Conservation (phyloP, 2,329 filamentous ascomycete genomes). For the Aspergillus fischeri region DNA sequence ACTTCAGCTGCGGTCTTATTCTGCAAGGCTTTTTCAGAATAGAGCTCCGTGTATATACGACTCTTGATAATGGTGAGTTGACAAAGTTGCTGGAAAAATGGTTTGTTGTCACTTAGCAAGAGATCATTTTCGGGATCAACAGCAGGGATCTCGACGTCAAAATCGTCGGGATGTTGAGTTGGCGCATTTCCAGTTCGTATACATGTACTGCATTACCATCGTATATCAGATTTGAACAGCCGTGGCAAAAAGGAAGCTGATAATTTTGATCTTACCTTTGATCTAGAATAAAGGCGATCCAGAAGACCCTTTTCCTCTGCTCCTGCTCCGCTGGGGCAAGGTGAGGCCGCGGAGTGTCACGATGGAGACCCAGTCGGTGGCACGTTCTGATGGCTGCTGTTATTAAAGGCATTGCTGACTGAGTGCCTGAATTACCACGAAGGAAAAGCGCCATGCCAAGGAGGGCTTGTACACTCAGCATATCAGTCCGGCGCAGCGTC, state of each 20-base stretch:
- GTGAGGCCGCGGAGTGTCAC: conserved; percentile 80
- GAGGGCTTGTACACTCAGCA: conserved; percentile 86
- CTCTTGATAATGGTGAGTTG: conserved; percentile 84
- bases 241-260: not conserved
- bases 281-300: conserved; percentile 68
- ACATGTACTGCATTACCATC: conserved; percentile 47
- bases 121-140: conserved; percentile 86
- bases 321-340: conserved; percentile 86
- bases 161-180: conserved; percentile 68
- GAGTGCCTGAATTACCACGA: conserved; percentile 89
- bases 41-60: conserved; percentile 83
- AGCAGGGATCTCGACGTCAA: conserved; percentile 89
- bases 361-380: conserved; percentile 90
- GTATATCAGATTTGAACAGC: not conserved
- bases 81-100: conserved; percentile 89
- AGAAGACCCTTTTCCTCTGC: conserved; percentile 72
- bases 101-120: conserved; percentile 77
- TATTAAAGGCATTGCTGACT: conserved; percentile 82
- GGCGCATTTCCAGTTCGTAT: conserved; percentile 63
- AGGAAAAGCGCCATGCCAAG: conserved; percentile 90
- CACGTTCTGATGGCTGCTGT: conserved; percentile 82
- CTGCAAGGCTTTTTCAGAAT: conserved; percentile 81
- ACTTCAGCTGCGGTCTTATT: conserved; percentile 76
- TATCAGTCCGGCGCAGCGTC: conserved; percentile 86
- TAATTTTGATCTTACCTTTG: conserved; percentile 50